Base-by-base conservation (phyloP, 148 eudicot species). In the Dianthus caryophyllus region DNA sequence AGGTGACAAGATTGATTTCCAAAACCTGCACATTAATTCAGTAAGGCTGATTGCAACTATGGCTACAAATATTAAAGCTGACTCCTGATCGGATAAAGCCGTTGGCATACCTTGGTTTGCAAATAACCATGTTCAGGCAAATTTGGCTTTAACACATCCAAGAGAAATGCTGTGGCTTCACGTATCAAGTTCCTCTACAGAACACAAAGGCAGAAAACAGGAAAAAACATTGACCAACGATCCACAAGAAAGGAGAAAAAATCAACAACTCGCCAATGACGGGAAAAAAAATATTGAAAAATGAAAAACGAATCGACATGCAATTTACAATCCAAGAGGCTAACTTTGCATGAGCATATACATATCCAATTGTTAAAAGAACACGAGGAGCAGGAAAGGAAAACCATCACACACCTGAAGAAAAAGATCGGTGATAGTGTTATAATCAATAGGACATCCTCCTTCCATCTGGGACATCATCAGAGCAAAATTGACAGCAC, bases 381-480 rank as follows among this genome's bases (percentile, higher is more conserved):
- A 9, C 29, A 18, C 25, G 26, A 24, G 2, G 36, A 27, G 36
- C 14, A 18, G 7, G 24, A 69, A 54, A 61, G 1, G 29, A 26
- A 31, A 43, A 70, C 26, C 27, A 46, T 17, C 72, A 72, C 72
- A 72, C 36, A 85, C 95, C 95, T 88, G 95, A 71, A 90, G 91
- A 76, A 90, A 90, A 72, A 90, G 97, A 81, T 90, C 91, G 9
- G 91, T 86, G 30, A 90, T 84, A 44, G 97, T 90, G 81, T 90
- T 90, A 77, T 83, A 91, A 75, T 91, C 97, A 70, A 91, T 62
- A 17, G 96, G 96, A 71, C 96, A 91, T 38, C 96, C 97, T 44
- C 97, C 97, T 72, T 91, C 92, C 96, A 91, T 91, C 84, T 91
- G 96, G 68, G 97, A 85, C 94, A 90, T 90, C 97, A 90, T 75